These are phyloP conservation scores for Penicillium corylophilum DNA, from an alignment of 2,329 filamentous ascomycete genomes.

Conservation along the genomic window DNA sequence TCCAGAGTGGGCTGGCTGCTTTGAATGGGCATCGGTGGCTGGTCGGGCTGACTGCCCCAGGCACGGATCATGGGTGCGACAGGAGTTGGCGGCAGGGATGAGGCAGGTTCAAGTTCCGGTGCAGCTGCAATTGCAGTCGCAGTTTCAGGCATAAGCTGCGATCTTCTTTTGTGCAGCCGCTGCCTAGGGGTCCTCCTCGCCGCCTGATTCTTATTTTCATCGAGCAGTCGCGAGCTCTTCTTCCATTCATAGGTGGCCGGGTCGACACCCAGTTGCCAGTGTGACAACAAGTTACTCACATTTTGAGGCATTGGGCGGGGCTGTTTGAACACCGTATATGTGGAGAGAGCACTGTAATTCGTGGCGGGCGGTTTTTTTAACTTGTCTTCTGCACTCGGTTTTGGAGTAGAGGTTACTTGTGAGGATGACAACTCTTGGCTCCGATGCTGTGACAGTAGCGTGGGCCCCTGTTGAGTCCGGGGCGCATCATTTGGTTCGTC, in stretches of 20 bases:
- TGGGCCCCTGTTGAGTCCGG: not conserved
- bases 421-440: constrained; percentile 2
- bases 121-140: constrained; percentile 1
- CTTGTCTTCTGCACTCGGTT: not conserved
- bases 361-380: constrained; percentile 2
- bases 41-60: constrained; percentile 36
- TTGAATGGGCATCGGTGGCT: constrained; percentile 18
- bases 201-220: constrained; percentile 19
- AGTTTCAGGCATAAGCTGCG: constrained; percentile 15
- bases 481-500: not conserved
- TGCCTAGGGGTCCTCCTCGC: constrained; percentile 20
- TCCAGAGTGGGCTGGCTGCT: constrained; percentile 39
- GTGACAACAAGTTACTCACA: constrained; percentile 32
- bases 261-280: constrained; percentile 36
- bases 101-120: constrained; percentile 8
- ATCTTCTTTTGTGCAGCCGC: constrained; percentile 28
- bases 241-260: constrained; percentile 38
- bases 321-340: constrained; percentile 30
- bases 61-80: constrained; percentile 23
- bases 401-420: constrained; percentile 10
- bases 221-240: constrained; percentile 19
- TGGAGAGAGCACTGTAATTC: constrained; percentile 25
- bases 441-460: not conserved
- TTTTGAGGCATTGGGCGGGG: constrained; percentile 22
- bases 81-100: constrained; percentile 25